Base-by-base conservation (phyloP, 2,329 filamentous ascomycete species). In the Fusarium buharicum region DNA sequence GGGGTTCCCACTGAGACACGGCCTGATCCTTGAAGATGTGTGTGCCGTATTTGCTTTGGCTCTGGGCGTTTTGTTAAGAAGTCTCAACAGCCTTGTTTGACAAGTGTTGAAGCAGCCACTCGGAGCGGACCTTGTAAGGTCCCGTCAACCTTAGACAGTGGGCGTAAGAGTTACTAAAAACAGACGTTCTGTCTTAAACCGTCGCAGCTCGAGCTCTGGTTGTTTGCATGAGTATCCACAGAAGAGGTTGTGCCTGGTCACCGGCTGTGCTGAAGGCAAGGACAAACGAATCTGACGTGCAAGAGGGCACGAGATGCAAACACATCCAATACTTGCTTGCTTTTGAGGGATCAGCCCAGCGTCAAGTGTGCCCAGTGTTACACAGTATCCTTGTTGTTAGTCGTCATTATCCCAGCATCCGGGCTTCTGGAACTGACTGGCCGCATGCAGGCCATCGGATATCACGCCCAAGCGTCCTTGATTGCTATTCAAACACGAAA, bases 81-180 rank as follows among this genome's bases (percentile, higher is more conserved):
- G 37, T 17, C 27, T 18, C 34, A 55, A 37, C 41, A 66, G 34
- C 24, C 28, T 33, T 33, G 40, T 49, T 50, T 34, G 47, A 37
- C 43, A 51, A 27, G 33, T 30, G 27, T 38, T 14, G 31, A 34
- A 41, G 28, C 49, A 51, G 33, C 49, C 43, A 46, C 43, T 55
- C 51, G 63, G 63, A 22, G 59, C 49, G 63, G 63, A 37, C 63
- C 59, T 66, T 54, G 43, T 31, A 50, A 56, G 39, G 37, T 55
- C 52, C 62, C 52, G 30, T 37, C 34, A 30, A 46, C 20, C 16
- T 31, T 39, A 33, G 46, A 48, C 46, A 54, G 12, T 22, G 55
- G 33, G 33, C 6, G 51, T 22, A n/a, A 45, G 40, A 36, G 18
- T 18, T 57, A 38, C 57, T 20, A 38, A 59, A 48, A 63, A 40